Evolutionary conservation across 1,284 basidiomycete species (phyloP), one percentile per base, ranked within the genome.

Genomic region (Omphalotus olearius): DNA sequence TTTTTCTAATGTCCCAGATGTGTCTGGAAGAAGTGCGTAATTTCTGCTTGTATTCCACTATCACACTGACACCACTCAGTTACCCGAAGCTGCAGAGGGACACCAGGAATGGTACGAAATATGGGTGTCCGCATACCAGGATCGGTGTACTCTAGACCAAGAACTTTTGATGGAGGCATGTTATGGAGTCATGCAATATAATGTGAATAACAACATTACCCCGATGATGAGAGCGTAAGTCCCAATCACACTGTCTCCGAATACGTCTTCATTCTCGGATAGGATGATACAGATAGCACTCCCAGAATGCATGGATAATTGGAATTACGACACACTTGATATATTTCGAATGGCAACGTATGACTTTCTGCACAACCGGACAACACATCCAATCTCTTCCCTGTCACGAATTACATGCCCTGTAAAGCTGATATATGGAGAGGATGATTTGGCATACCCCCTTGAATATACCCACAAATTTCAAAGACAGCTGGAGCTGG

Each of bases 391-490:
- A 3, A 46, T 35, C 23, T 26, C 49, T 14, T 38, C 52, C 18
- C 45, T 54, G 13, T 52, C 57, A 4, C 44, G 50, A 17, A 47
- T 58, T 42, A 17, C 17, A 33, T 54, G 55, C 26, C 57, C 57
- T 11, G 52, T 58, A 7, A 48, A 52, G 38, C 11, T 58, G 13
- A 47, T 58, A 20, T 42, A 52, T 10, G 57, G 55, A n/a, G 45
- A 37, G 9, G 46, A 50, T 1, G 57, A 54, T 41, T n/a, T 58
- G 11, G 46, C 55, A 16, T 56, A 56, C 28, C 28, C 52, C 2
- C 37, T 39, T 11, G 50, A 52, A 10, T 56, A 52, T 30, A 56
- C 58, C 1, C 56, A 69, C 43, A 60, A 66, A 50, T 61, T 71
- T 6, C 50, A 55, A 2, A 53, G 64, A 20, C 47, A 47, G 6